Evolutionary conservation across 495 filamentous ascomycete genomes (phyloP), one percentile per base, ranked within the genome.

Genomic region (Lophium mytilinum): DNA sequence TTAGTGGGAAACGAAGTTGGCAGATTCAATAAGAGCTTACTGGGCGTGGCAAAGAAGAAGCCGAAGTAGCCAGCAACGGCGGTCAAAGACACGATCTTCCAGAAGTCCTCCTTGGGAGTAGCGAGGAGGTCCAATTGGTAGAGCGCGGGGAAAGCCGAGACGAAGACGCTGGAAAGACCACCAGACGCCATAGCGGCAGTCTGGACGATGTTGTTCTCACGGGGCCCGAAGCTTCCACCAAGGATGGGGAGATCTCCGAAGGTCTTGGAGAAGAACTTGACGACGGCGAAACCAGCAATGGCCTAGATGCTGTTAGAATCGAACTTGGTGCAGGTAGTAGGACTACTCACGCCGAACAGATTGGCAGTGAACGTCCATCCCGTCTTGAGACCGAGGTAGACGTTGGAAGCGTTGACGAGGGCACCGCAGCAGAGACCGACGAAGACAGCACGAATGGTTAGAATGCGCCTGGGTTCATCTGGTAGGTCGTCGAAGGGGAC

Each of bases 361-460:
- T 69, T 77, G 46, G 82, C 80, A 47, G 73, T 68, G 62, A 85
- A 84, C 15, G 78, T 85, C 69, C 80, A 86, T 24, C 83, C 83
- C 40, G 83, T 82, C 67, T 85, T 85, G 24, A 86, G 71, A 68
- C 83, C 83, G 45, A 86, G 77, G 57, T 86, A 86, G 51, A 86
- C 61, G 65, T 85, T 86, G 36, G 80, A 83, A 11, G 81, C 80
- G 68, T 81, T 82, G 36, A 85, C 80, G 10, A 85, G 71, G 21
- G 71, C 76, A 52, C 83, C 83, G 48, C 83, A 74, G 50, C 80
- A 56, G 57, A 78, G 75, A 43, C 83, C 83, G 53, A 80, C 67
- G 47, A 80, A 21, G 35, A 86, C 64, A 39, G 82, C 80, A 24
- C 83, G 73, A 57, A 81, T 37, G 35, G 81, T 85, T 37, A 86